These are phyloP conservation scores for Fomitopsis palustris DNA, from an alignment of 1,284 basidiomycete species.

Conservation along the genomic window DNA sequence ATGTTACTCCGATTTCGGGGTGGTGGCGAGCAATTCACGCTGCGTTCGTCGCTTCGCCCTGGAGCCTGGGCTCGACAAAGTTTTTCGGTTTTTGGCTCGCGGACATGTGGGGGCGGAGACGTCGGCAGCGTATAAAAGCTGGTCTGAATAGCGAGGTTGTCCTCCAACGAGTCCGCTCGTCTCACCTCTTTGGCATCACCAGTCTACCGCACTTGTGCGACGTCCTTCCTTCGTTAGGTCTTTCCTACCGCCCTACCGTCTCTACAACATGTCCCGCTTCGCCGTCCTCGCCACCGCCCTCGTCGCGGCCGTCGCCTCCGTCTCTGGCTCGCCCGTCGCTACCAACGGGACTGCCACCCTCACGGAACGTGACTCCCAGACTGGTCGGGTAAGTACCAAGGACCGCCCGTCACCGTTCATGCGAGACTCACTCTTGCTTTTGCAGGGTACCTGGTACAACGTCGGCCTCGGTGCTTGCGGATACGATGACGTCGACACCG, in stretches of 20 bases:
- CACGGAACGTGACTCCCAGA: slow-evolving; percentile 45
- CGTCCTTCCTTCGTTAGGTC: not conserved
- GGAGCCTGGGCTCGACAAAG: not conserved
- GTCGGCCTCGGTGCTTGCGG: slow-evolving; percentile 43
- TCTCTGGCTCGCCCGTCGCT: slow-evolving; percentile 46
- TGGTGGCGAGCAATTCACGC: not conserved
- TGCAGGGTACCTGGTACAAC: slow-evolving; percentile 39
- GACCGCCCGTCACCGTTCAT: slow-evolving; percentile 1
- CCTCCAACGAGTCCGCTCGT: slow-evolving; percentile 2
- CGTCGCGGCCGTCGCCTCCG: slow-evolving; percentile 38
- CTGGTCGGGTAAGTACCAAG: slow-evolving; percentile 41
- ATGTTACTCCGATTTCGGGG: not conserved
- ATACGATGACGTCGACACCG: slow-evolving; percentile 29
- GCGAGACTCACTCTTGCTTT: slow-evolving; percentile 4
- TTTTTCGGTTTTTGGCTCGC: not conserved
- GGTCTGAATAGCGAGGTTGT: no score
- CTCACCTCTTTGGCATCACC: slow-evolving; percentile 1
- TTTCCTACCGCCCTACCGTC: not conserved
- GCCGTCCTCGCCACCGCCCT: slow-evolving; percentile 40
- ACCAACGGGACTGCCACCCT: slow-evolving; percentile 25
- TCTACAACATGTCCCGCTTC: slow-evolving; percentile 36
- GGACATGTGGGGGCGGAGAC: not conserved
- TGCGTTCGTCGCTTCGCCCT: not conserved
- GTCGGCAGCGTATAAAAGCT: not conserved
- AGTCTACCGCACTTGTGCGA: slow-evolving; percentile 4